phyloP scores from a whole-genome alignment of 345 rosid species.

The Zanthoxylum bungeanum region DNA sequence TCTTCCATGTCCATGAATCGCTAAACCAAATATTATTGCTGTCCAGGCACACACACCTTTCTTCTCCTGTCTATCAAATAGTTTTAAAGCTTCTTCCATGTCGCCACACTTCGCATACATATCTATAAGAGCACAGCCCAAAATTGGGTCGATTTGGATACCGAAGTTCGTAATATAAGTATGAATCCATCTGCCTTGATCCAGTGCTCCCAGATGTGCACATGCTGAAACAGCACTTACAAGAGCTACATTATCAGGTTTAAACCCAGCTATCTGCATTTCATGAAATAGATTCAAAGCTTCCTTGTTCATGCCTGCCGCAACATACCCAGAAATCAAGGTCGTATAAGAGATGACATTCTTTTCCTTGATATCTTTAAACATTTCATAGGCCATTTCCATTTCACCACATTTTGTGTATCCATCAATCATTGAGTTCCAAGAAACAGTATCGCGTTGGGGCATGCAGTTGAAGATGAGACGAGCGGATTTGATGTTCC shows the following conservation, averaged over 20 bases:
- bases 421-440: slow-evolving; percentile 71
- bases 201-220: slow-evolving; percentile 66
- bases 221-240: slow-evolving; percentile 63
- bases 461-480: slow-evolving; percentile 43
- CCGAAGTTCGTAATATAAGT: slow-evolving; percentile 30
- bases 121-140: slow-evolving; percentile 56
- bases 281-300: slow-evolving; percentile 56
- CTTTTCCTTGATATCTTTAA: slow-evolving; percentile 39
- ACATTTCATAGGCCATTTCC: slow-evolving; percentile 35
- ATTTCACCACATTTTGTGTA: slow-evolving; percentile 44
- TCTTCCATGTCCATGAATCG: slow-evolving; percentile 59
- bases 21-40: slow-evolving; percentile 59
- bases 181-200: slow-evolving; percentile 82
- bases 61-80: slow-evolving; percentile 37
- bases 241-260: slow-evolving; percentile 53
- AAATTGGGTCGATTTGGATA: slow-evolving; percentile 34
- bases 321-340: slow-evolving; percentile 59
- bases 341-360: slow-evolving; percentile 66
- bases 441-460: slow-evolving; percentile 49
- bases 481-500: slow-evolving; percentile 32
- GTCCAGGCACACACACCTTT: slow-evolving; percentile 59
- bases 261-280: slow-evolving; percentile 58
- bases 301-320: slow-evolving; percentile 58
- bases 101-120: slow-evolving; percentile 77
- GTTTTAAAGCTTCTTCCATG: slow-evolving; percentile 50